Evolutionary conservation across 495 filamentous ascomycete genomes (phyloP), one percentile per base, ranked within the genome.

Genomic region (Hypoxylon trugodes): DNA sequence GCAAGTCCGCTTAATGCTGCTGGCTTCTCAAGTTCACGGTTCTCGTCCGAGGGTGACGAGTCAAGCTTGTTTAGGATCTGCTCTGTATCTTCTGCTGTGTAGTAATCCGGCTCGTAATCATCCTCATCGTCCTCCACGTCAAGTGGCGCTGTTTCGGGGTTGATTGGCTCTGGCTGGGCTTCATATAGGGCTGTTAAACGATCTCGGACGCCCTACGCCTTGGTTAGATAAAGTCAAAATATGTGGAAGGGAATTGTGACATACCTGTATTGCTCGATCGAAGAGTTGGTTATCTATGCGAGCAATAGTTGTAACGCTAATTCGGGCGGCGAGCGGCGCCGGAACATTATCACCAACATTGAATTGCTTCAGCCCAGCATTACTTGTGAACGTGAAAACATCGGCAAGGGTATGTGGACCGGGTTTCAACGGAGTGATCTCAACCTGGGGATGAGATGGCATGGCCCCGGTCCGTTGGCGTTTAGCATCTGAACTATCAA

Each of bases 91-190:
- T 93, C 90, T 42, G 79, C 82, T 5, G 83, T 80, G 51, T 89
- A 83, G 66, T 90, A 93, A 74, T 95, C 89, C 0, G 92, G 92
- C 60, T 96, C 92, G 66, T 96, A 96, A 54, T 93, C 89, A 47
- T 93, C 93, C 10, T 96, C 92, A 13, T 96, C 92, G 5, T 94
- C 90, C n/a, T 87, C 87, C 0, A 84, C 77, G 16, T 77, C 82
- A 6, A 82, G 69, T 1, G 80, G 79, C 6, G 78, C 72, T 1
- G 76, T 81, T 10, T 81, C 78, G 1, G 82, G 71, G 53, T 82
- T 80, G 6, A 82, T 51, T 1, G 72, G 75, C 6, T 81, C 67
- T 43, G 78, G 75, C 36, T 77, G 70, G 10, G 63, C 68, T 18
- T 52, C 68, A n/a, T 70, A 71, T 57, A 73, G 77, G 65, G 72